Evolutionary conservation across 208 protist genomes (phyloP).

Genomic region (Crithidia thermophila): DNA sequence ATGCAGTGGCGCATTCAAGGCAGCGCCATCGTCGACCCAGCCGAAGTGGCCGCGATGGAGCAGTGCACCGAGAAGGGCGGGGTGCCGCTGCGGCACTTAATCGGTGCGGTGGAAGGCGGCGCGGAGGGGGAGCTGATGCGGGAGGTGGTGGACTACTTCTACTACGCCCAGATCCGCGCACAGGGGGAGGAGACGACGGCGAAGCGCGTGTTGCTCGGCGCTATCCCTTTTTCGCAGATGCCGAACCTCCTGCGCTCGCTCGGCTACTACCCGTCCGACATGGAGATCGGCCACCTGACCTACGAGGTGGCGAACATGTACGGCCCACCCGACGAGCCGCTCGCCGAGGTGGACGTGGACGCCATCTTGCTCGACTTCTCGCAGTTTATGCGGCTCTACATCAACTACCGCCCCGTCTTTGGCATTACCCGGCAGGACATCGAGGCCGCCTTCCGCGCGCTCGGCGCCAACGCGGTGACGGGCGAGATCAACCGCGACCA

Average conservation of each 20-base stretch:
- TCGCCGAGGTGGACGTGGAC: slow-evolving; percentile 80
- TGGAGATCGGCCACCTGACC: slow-evolving; percentile 93
- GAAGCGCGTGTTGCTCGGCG: slow-evolving; percentile 89
- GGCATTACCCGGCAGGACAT: slow-evolving; percentile 91
- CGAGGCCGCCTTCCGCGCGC: slow-evolving; percentile 80
- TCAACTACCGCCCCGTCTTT: slow-evolving; percentile 95
- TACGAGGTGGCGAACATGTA: slow-evolving; percentile 92
- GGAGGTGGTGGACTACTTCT: slow-evolving; percentile 97
- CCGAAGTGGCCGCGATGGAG: slow-evolving; percentile 10
- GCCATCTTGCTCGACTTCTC: slow-evolving; percentile 88
- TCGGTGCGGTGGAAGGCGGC: slow-evolving; percentile 92
- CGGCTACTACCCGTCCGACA: slow-evolving; percentile 95
- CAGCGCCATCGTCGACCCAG: slow-evolving; percentile 39
- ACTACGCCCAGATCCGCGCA: slow-evolving; percentile 95
- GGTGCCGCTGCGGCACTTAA: slow-evolving; percentile 87
- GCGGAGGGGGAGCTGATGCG: slow-evolving; percentile 88
- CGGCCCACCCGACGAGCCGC: slow-evolving; percentile 50
- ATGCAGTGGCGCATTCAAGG: slow-evolving; percentile 91
- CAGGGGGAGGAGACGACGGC: slow-evolving; percentile 95
- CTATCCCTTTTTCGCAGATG: slow-evolving; percentile 91
- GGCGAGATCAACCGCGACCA: slow-evolving; percentile 73
- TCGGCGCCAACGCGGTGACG: slow-evolving; percentile 77
- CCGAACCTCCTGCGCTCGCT: slow-evolving; percentile 95
- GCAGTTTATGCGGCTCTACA: slow-evolving; percentile 93
- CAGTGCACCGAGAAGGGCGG: slow-evolving; percentile 35